Evolutionary conservation across 768 basidiomycete species (phyloP).

Genomic region (Pulveroboletus frians): DNA sequence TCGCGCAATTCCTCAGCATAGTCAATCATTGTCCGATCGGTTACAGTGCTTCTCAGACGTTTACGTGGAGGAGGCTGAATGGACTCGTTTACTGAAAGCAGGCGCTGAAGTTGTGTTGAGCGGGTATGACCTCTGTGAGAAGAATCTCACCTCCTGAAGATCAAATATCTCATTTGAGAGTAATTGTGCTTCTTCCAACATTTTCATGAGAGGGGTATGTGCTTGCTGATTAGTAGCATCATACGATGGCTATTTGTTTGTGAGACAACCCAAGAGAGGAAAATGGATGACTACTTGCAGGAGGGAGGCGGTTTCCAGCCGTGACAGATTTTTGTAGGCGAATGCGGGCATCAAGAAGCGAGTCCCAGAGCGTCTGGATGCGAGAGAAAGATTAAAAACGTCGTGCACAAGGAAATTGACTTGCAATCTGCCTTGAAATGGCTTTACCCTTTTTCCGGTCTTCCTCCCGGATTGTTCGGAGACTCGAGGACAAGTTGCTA

Average conservation of each 20-base stretch:
- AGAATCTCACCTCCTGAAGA: slow-evolving; percentile 55
- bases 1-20: slow-evolving; percentile 34
- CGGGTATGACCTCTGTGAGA: slow-evolving; percentile 2
- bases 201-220: slow-evolving; percentile 41
- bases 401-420: slow-evolving; percentile 26
- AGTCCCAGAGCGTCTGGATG: slow-evolving; percentile 75
- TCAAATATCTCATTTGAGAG: slow-evolving; percentile 65
- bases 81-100: slow-evolving; percentile 45
- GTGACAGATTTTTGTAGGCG: slow-evolving; percentile 76
- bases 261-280: slow-evolving; percentile 10
- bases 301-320: slow-evolving; percentile 61
- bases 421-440: slow-evolving; percentile 76
- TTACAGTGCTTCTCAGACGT: slow-evolving; percentile 41
- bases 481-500: slow-evolving; percentile 45
- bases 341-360: slow-evolving; percentile 85
- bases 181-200: slow-evolving; percentile 55
- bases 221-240: slow-evolving; percentile 34
- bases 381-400: slow-evolving; percentile 4
- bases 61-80: slow-evolving; percentile 51
- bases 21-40: slow-evolving; percentile 2
- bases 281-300: slow-evolving; percentile 37
- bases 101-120: slow-evolving; percentile 33
- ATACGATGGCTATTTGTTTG: slow-evolving; percentile 28
- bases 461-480: slow-evolving; percentile 58
- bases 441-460: slow-evolving; percentile 81